These are phyloP conservation scores for Mimosa bimucronata DNA, from an alignment of 306 rosid species.

Conservation along the genomic window DNA sequence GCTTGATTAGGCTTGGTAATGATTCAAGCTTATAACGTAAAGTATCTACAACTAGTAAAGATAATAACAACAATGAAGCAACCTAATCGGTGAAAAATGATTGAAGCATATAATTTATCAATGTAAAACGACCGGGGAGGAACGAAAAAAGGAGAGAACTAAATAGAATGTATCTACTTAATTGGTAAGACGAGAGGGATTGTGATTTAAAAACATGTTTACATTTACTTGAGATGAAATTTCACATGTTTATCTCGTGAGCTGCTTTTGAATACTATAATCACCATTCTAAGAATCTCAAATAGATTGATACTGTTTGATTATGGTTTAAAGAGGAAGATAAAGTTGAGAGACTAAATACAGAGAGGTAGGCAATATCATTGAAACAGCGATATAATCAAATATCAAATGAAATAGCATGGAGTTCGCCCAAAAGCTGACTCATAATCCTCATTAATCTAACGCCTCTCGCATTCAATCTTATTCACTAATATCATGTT, in stretches of 20 bases:
- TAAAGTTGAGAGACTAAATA: neutral
- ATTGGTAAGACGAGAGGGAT: no score
- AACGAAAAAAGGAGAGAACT: neutral
- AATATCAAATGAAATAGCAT: neutral
- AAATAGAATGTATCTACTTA: no score
- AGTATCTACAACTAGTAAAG: neutral
- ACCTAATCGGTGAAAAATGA: no score
- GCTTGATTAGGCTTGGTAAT: no score
- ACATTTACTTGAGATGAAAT: no score
- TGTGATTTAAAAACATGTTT: no score
- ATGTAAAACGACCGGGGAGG: neutral
- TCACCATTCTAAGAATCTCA: no score
- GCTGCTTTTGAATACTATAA: no score
- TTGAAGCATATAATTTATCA: neutral
- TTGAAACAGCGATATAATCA: neutral
- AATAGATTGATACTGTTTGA: no score
- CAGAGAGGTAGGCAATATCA: neutral
- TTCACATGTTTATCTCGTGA: no score
- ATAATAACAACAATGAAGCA: neutral
- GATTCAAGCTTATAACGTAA: neutral
- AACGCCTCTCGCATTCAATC: neutral
- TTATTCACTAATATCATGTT: neutral
- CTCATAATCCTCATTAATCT: slow-evolving; percentile 11
- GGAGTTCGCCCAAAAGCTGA: neutral
- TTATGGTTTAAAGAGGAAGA: no score